Conservation (phyloP, 2,329 filamentous ascomycete species). For the Aspergillus neoniger region DNA sequence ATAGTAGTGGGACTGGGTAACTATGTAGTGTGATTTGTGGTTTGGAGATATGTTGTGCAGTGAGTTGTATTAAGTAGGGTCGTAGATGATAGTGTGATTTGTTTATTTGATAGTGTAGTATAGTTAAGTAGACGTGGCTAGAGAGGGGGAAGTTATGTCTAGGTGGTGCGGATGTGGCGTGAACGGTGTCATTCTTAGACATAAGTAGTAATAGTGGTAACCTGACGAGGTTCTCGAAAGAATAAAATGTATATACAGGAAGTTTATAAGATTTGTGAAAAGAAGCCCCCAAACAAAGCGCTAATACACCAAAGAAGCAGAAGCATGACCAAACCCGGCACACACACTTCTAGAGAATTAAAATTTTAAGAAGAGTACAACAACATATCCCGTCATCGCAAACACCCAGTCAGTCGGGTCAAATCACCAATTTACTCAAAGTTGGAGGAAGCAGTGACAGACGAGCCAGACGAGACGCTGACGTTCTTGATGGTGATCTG, state of each 20-base stretch:
- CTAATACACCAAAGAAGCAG: neutral
- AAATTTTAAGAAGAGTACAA: neutral
- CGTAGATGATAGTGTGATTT: too few relatives aligned
- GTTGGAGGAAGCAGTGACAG: slow-evolving; percentile 28
- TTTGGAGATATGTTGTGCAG: too few relatives aligned
- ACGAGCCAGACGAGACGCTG: slow-evolving; percentile 22
- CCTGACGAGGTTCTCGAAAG: neutral
- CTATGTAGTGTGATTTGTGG: too few relatives aligned
- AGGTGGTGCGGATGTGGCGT: too few relatives aligned
- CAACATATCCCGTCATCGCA: neutral
- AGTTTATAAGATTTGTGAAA: neutral
- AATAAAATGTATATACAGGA: neutral
- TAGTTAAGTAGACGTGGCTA: too few relatives aligned
- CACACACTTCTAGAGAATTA: neutral
- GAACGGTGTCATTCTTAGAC: too few relatives aligned
- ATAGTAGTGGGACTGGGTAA: too few relatives aligned
- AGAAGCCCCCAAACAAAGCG: neutral
- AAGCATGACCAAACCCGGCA: neutral
- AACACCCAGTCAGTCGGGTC: neutral
- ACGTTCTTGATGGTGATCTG: slow-evolving; percentile 56
- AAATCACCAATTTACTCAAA: slow-evolving; percentile 9
- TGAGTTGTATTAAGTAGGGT: too few relatives aligned
- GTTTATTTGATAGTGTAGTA: too few relatives aligned
- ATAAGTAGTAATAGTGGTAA: too few relatives aligned
- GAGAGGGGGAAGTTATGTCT: too few relatives aligned